Evolutionary conservation across 2,329 filamentous ascomycete genomes (phyloP), one percentile per base, ranked within the genome.

Genomic region (Colletotrichum scovillei): DNA sequence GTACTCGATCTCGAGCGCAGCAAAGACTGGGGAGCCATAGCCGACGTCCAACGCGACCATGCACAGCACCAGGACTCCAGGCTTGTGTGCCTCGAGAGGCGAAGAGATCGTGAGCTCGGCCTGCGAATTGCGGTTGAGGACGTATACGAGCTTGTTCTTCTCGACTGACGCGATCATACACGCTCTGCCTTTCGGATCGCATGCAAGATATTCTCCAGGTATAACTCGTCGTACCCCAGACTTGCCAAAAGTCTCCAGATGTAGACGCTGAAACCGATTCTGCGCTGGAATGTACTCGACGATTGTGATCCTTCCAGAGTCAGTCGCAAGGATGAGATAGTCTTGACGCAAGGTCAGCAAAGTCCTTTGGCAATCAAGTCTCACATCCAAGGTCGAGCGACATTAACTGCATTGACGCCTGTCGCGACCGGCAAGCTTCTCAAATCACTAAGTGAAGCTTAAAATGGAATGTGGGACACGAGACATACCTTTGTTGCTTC

Each of bases 141-240:
- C 96, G 84, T 99, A 99, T 77, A 99, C 97, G 69, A 99, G 93
- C 86, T 99, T 99, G 86, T 98, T 99, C 89, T 99, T 99, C 86
- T 99, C 97, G 68, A 96, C 89, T 5, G 95, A 96, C 11, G 97
- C 95, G 74, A 98, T 94, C 81, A 99, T 89, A 80, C 96, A 98
- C 68, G 97, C 97, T 85, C 97, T 92, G 69, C 97, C 97, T 83
- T 98, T 98, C 32, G 97, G 97, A 80, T 99, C 97, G 65, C 95
- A 94, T 7, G 96, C 97, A 32, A 99, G 90, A 80, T 98, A 99
- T 83, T 99, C 95, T 74, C 97, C 97, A 2, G 97, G 97, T 57
- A 99, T 91, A 49, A 98, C 96, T 78, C 97, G 92, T 71, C 97
- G 92, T 66, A 98, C 91, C 49, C 97, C 97, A 8, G 97, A 98